These are phyloP conservation scores for Nymphaea colorata DNA, from an alignment of 164 flowering plant species.

Conservation along the genomic window DNA sequence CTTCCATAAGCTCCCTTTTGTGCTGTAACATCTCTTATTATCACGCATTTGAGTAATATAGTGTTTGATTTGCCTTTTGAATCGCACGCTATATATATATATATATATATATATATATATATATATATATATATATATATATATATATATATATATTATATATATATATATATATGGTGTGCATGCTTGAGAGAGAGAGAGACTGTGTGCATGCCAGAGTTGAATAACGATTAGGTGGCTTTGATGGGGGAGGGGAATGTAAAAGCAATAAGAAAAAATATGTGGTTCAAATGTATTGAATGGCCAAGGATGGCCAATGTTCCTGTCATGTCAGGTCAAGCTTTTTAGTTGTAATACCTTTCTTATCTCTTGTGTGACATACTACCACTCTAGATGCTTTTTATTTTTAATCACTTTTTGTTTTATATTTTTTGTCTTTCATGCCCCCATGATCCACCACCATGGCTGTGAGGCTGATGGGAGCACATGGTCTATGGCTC, in stretches of 20 bases:
- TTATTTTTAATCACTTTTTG: slow-evolving; percentile 10
- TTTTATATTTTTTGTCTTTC: slow-evolving; percentile 34
- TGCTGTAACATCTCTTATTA: not conserved
- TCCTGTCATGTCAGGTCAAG: not conserved
- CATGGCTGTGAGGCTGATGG: slow-evolving; percentile 25
- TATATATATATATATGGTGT: not conserved
- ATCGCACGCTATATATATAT: not conserved
- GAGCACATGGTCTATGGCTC: slow-evolving; percentile 36
- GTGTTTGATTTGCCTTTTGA: not conserved
- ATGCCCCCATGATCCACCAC: slow-evolving; percentile 26
- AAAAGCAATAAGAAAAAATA: too few relatives aligned
- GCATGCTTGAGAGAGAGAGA: too few relatives aligned
- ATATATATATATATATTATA: too few relatives aligned
- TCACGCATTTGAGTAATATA: not conserved
- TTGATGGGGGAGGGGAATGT: too few relatives aligned
- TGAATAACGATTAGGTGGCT: too few relatives aligned
- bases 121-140: too few relatives aligned
- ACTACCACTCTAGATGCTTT: slow-evolving; percentile 11
- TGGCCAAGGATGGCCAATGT: not conserved
- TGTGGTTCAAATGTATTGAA: too few relatives aligned
- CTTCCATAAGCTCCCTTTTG: not conserved
- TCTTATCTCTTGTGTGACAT: slow-evolving; percentile 13
- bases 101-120: too few relatives aligned
- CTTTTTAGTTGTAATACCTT: slow-evolving; percentile 7
- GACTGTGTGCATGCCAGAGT: too few relatives aligned